Base-by-base conservation (phyloP, 345 rosid genomes). In the Salix arbutifolia region DNA sequence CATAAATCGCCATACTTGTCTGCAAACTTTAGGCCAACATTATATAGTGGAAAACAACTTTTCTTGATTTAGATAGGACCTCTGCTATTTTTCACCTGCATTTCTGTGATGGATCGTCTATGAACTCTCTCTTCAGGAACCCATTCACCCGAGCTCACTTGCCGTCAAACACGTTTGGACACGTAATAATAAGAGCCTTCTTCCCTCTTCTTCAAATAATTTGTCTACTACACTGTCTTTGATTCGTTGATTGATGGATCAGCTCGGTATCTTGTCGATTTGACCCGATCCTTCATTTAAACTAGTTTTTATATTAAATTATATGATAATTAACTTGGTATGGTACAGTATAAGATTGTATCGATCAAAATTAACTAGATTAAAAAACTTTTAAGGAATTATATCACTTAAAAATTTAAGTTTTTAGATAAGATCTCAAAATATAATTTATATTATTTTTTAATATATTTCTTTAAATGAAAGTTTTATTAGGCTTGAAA, bases 41-140 rank as follows among this genome's bases (percentile, higher is more conserved):
- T 74, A 62, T 56, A 11, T 87, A 84, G 90, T 89, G 92, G 90
- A 84, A 83, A 80, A 70, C 86, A 77, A 77, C 89, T 84, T 86
- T 87, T 73, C 67, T 73, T 18, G 73, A 71, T 81, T 80, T 65
- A 82, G 87, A 82, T 80, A 75, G 75, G 84, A 68, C 83, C 58
- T 44, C 17, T 9, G 10, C 74, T 18, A 17, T 46, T 53, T 12
- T 14, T 69, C 23, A 12, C 62, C 5, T 19, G 3, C 52, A 28
- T 53, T 28, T 18, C 60, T 52, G 60, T 3, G n/a, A 50, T 48
- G 0, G 60, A 52, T 52, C 60, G 37, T 33, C 37, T 33, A 19
- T 52, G 23, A n/a, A 56, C 11, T 1, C 62, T n/a, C 23, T 56
- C 62, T 56, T 23, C 2, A 56, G 12, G 52, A n/a, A 19, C 58